Evolutionary conservation across 805 yeast species (phyloP), one percentile per base, ranked within the genome.

Genomic region (Phaffomyces antillensis): DNA sequence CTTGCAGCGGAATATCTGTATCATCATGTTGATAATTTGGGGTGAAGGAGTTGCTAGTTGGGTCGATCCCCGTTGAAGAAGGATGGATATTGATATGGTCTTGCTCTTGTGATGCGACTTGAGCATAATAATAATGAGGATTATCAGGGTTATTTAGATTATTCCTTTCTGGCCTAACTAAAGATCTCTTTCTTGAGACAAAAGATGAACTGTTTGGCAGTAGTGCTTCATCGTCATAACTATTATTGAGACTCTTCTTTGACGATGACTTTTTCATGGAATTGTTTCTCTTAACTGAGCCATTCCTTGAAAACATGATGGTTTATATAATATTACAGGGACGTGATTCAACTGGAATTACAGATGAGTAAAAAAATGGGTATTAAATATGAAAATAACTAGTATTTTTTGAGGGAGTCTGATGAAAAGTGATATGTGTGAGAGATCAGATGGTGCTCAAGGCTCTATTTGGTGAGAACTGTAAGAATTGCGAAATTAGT

Each of bases 81-180:
- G 93, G 88, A 53, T 73, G 77, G 34, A 86, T 81, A 44, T 70
- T 71, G 49, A 86, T 64, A 53, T 80, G 80, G 45, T 71, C 74
- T 12, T 79, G 69, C 55, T 83, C 81, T 49, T 81, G 82, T 36
- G 80, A 76, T 2, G 87, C 80, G 34, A 81, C 80, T 53, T 83
- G 88, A 13, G 85, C 75, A 62, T 87, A 88, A 62, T 85, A 88
- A 64, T 72, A 85, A 46, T 82, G 78, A 3, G 91, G 93, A 60
- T 86, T 85, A 43, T 73, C 74, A n/a, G 76, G 79, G 54, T 79
- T 72, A 50, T 79, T 74, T 43, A 75, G 59, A 40, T 79, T 66
- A 35, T 84, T 80, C 53, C 98, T 77, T 58, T 91, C 98, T 4
- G 95, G 95, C 49, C 87, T 75, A 30, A 91, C 84, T 49, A 91